Evolutionary conservation across 2,329 filamentous ascomycete genomes (phyloP), one percentile per base, ranked within the genome.

Genomic region (Monosporascus sp.): DNA sequence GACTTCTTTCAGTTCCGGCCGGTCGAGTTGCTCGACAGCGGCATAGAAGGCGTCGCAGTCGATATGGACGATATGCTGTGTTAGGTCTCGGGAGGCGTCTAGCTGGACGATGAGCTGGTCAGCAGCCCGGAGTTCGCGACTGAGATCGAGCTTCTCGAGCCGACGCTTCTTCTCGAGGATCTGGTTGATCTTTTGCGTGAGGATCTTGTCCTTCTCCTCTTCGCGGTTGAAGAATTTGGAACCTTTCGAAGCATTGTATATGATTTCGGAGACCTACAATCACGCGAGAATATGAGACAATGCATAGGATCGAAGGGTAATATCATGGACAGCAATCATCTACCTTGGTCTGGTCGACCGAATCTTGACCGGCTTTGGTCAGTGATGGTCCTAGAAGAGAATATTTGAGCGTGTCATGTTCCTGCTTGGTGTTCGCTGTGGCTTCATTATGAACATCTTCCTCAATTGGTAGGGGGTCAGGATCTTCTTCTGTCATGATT

Each of bases 41-140:
- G 94, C 94, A 65, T 94, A 99, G 70, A 99, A 99, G 17, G 94
- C 94, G 74, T 99, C 94, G 70, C 94, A 97, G 69, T 99, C 94
- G 47, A 97, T 82, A 67, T 99, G 94, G 1, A 97, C 87, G 24
- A 97, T 83, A 53, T 83, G 77, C 68, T 97, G 94, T 1, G 85
- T 87, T 37, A 99, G 75, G 65, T 97, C 92, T 47, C 94, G 81
- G 1, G 80, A 78, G 7, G 84, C 67, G 65, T 99, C 94, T 20
- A 97, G 79, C 62, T 93, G 84, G 1, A 84, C 78, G 50, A 97
- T 85, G 55, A 90, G 84, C 56, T 89, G 85, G 67, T 97, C 92
- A 20, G 90, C 91, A 53, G 83, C 83, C 45, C 88, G 85, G 31
- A 87, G 71, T 55, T 96, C 88, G 35, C 79, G 77, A 43, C 82